Percentiles rank a stretch among this genome's conserved stretches.
Conservation (phyloP, 176 grass and related monocot genomes). For the Zoysia japonica region DNA sequence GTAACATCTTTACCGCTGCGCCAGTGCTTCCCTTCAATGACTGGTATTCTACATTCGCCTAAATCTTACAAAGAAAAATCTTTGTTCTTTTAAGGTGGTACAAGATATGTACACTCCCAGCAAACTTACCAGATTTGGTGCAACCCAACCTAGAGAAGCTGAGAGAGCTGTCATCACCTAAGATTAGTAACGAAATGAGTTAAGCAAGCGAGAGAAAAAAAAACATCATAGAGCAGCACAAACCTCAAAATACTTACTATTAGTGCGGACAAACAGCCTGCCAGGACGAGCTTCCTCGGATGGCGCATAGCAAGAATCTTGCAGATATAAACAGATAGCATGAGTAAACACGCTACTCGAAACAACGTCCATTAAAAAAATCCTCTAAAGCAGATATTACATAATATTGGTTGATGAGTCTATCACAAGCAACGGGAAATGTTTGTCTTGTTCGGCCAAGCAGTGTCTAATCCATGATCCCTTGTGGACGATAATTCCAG, state of each 20-base stretch:
- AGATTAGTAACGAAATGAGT: slow-evolving; percentile 28
- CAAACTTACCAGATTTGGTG: slow-evolving; percentile 92
- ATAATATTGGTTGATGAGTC: slow-evolving; percentile 15
- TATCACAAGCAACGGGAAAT: slow-evolving; percentile 25
- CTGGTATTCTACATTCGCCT: not conserved
- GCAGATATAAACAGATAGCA: slow-evolving; percentile 39
- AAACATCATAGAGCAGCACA: not conserved
- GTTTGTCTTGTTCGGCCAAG: slow-evolving; percentile 33
- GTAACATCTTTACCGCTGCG: no score
- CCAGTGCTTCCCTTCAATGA: not conserved
- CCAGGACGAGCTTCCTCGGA: slow-evolving; percentile 80
- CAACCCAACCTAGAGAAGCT: slow-evolving; percentile 78
- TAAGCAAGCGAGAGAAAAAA: not conserved
- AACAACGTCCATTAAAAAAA: slow-evolving; percentile 21
- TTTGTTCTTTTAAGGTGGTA: not conserved
- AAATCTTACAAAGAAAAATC: not conserved
- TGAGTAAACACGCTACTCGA: slow-evolving; percentile 23
- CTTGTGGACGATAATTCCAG: slow-evolving; percentile 21
- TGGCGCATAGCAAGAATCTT: slow-evolving; percentile 97
- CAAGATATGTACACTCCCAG: not conserved
- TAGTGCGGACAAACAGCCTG: slow-evolving; percentile 71
- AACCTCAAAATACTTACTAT: slow-evolving; percentile 60
- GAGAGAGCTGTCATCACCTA: slow-evolving; percentile 98
- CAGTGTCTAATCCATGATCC: slow-evolving; percentile 10
- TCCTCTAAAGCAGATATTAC: not conserved